Evolutionary conservation across 1,284 basidiomycete species (phyloP), one percentile per base, ranked within the genome.

Genomic region (Cryptococcus sp.): DNA sequence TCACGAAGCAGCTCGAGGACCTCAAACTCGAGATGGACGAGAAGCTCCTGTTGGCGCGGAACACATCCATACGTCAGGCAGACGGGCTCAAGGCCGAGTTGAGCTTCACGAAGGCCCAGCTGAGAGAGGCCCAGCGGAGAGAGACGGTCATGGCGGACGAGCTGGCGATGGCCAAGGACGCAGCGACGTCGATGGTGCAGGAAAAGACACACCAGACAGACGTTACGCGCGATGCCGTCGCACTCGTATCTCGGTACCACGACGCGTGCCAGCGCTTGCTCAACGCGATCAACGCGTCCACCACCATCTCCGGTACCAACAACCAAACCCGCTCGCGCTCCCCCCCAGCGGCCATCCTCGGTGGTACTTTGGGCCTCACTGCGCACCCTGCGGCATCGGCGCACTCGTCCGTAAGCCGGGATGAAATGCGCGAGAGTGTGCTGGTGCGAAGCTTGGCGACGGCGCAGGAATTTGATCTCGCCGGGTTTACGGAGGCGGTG

Each of bases 401-500:
- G 23, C 49, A 23, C 15, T 28, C 48, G 6, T 36, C 48, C 16
- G 50, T 50, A 9, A 47, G 40, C 46, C 55, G 54, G 53, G 56
- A 63, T 44, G 61, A 73, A 49, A 38, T 74, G 54, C 56, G 66
- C 40, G 66, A 76, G 52, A 61, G 64, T 28, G 60, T 70, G 20
- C 62, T 73, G 1, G 59, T 71, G 1, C 61, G 67, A 49, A 71
- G 67, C 36, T 60, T 77, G 12, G 70, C 68, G 9, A 59, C 56
- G 4, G 71, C 75, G 15, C 57, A 85, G 38, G 81, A 82, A 20
- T 89, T 91, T 67, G 89, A 93, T 70, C 85, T 91, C 58, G 87
- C 89, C 62, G 82, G 85, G 60, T 92, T 95, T 73, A 76, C 88
- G 35, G 91, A 94, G 50, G 85, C 85, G 0, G 84, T 96, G 45